Percentiles rank a stretch among this genome's conserved stretches.
These are phyloP conservation scores for Circinella umbellata DNA, from an alignment of 371 early-diverging fungal genomes.

Conservation along the genomic window DNA sequence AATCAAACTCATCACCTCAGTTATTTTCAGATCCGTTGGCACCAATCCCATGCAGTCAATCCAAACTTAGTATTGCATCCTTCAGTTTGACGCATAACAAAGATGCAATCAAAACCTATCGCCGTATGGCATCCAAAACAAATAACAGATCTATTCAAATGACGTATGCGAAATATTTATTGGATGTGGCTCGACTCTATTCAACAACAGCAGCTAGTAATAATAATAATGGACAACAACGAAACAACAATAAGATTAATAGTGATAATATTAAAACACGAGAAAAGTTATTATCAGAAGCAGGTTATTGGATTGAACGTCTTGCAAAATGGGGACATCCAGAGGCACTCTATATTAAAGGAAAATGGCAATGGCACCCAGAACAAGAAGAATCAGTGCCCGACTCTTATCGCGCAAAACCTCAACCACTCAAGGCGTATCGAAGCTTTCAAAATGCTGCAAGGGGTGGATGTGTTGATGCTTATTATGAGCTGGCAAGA, in stretches of 20 bases:
- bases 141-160: slow-evolving; percentile 70
- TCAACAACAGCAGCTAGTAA: background rate
- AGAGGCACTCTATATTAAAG: slow-evolving; percentile 76
- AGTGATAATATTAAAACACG: slow-evolving; percentile 17
- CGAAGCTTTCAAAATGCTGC: slow-evolving; percentile 30
- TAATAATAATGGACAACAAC: background rate
- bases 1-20: slow-evolving; percentile 15
- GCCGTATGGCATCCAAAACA: slow-evolving; percentile 80
- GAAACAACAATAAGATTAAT: background rate
- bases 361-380: slow-evolving; percentile 61
- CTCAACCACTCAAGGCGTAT: slow-evolving; percentile 23
- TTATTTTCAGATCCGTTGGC: background rate
- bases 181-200: slow-evolving; percentile 47
- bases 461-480: slow-evolving; percentile 19
- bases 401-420: slow-evolving; percentile 8
- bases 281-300: slow-evolving; percentile 54
- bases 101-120: slow-evolving; percentile 60
- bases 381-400: slow-evolving; percentile 12
- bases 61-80: slow-evolving; percentile 25
- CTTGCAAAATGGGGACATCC: slow-evolving; percentile 67
- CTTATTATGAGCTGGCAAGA: slow-evolving; percentile 26
- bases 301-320: slow-evolving; percentile 76
- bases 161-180: slow-evolving; percentile 76
- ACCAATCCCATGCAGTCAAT: slow-evolving; percentile 9
- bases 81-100: slow-evolving; percentile 31